phyloP scores from a whole-genome alignment of 2,329 filamentous ascomycete species.

The Neurospora sp. region DNA sequence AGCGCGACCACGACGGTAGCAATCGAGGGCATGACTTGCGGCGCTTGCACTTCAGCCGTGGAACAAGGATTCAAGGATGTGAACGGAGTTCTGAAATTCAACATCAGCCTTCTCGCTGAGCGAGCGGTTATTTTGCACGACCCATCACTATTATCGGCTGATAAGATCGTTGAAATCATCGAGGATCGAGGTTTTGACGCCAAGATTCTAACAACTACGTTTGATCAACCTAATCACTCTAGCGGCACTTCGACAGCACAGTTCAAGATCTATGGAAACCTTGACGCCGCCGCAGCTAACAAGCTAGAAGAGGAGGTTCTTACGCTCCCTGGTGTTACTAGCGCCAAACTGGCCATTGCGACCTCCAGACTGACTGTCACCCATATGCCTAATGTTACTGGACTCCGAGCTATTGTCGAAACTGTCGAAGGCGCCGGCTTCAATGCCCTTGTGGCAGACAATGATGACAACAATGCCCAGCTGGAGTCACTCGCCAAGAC shows the following conservation, averaged over 20 bases:
- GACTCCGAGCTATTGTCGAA: slow-evolving; percentile 75
- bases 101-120: slow-evolving; percentile 89
- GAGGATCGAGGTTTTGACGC: slow-evolving; percentile 88
- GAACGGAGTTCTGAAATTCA: slow-evolving; percentile 76
- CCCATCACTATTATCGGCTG: slow-evolving; percentile 55
- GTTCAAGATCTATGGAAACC: slow-evolving; percentile 75
- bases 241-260: slow-evolving; percentile 53
- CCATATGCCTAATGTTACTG: slow-evolving; percentile 61
- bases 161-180: slow-evolving; percentile 71
- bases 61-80: slow-evolving; percentile 70
- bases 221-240: slow-evolving; percentile 44
- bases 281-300: slow-evolving; percentile 60
- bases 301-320: slow-evolving; percentile 59
- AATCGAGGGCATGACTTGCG: slow-evolving; percentile 96
- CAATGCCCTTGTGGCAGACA: slow-evolving; percentile 82
- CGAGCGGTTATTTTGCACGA: slow-evolving; percentile 84
- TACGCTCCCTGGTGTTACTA: slow-evolving; percentile 58
- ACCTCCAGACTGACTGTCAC: slow-evolving; percentile 64
- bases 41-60: slow-evolving; percentile 87
- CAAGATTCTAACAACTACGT: slow-evolving; percentile 64
- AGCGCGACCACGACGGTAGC: slow-evolving; percentile 70
- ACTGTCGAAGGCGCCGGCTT: slow-evolving; percentile 71
- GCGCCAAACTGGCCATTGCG: slow-evolving; percentile 63
- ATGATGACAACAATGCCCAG: slow-evolving; percentile 93
- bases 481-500: slow-evolving; percentile 94